Evolutionary conservation across 768 basidiomycete genomes (phyloP).

Genomic region (Hypholoma fasciculare): DNA sequence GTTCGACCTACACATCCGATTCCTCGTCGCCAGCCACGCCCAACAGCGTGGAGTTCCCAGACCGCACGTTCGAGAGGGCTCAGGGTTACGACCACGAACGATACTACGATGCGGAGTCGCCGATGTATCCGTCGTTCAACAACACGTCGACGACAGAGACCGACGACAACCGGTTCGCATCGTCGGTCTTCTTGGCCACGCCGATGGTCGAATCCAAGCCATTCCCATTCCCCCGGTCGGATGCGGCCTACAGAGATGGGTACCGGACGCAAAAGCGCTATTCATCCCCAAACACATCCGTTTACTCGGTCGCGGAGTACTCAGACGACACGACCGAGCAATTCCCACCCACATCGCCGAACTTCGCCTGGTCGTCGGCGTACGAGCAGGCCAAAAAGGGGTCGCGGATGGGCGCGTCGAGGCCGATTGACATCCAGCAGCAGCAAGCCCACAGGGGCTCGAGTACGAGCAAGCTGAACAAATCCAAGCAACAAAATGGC

Average conservation of each 20-base stretch:
- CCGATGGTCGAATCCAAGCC: slow-evolving; percentile 20
- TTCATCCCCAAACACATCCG: slow-evolving; percentile 26
- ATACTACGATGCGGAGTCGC: slow-evolving; percentile 14
- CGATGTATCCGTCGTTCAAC: slow-evolving; percentile 12
- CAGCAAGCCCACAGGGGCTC: neutral
- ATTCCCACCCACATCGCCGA: slow-evolving; percentile 18
- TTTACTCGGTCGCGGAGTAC: slow-evolving; percentile 21
- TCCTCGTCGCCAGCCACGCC: slow-evolving; percentile 20
- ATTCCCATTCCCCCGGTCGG: slow-evolving; percentile 11
- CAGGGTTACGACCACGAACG: slow-evolving; percentile 8
- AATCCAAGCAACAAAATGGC: slow-evolving; percentile 12
- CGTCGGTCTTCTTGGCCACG: slow-evolving; percentile 23
- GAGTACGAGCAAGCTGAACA: slow-evolving; percentile 6
- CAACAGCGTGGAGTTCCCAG: slow-evolving; percentile 11
- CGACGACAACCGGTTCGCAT: slow-evolving; percentile 22
- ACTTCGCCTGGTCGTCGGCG: slow-evolving; percentile 8
- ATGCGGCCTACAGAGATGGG: slow-evolving; percentile 13
- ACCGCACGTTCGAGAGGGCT: slow-evolving; percentile 9
- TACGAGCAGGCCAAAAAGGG: slow-evolving; percentile 5
- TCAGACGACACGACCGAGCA: slow-evolving; percentile 1
- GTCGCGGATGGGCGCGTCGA: slow-evolving; percentile 6
- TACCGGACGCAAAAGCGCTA: slow-evolving; percentile 23
- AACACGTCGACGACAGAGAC: slow-evolving; percentile 11
- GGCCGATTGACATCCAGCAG: slow-evolving; percentile 17
- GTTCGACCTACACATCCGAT: slow-evolving; percentile 20